Conservation (phyloP, 108 stramenopile species). For the Discostella pseudostelligera region DNA sequence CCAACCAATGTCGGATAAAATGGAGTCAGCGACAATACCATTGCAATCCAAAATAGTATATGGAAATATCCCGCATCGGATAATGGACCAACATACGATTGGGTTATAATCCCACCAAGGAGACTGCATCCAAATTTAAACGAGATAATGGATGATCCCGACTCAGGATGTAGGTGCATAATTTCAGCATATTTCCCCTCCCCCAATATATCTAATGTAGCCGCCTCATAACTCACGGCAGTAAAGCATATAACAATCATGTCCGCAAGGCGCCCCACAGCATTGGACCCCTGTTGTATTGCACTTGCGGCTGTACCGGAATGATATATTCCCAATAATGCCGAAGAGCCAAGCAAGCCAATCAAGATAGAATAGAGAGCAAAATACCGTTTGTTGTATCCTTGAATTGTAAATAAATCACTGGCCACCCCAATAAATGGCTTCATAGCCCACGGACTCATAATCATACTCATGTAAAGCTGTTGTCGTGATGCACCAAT, state of each 20-base stretch:
- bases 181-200: slow-evolving; percentile 48
- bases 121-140: slow-evolving; percentile 48
- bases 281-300: slow-evolving; percentile 16
- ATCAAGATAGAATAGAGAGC: slow-evolving; percentile 39
- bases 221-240: slow-evolving; percentile 40
- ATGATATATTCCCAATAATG: slow-evolving; percentile 19
- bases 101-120: slow-evolving; percentile 32
- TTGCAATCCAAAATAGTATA: slow-evolving; percentile 45
- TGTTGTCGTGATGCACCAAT: slow-evolving; percentile 42
- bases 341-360: slow-evolving; percentile 30
- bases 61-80: slow-evolving; percentile 43
- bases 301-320: slow-evolving; percentile 17
- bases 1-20: slow-evolving; percentile 46
- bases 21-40: slow-evolving; percentile 27
- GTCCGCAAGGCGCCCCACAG: slow-evolving; percentile 33
- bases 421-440: slow-evolving; percentile 49
- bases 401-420: slow-evolving; percentile 44
- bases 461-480: slow-evolving; percentile 41
- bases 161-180: slow-evolving; percentile 36
- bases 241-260: slow-evolving; percentile 41
- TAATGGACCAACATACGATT: slow-evolving; percentile 42
- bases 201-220: slow-evolving; percentile 46
- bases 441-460: slow-evolving; percentile 50
- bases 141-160: slow-evolving; percentile 37
- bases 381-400: slow-evolving; percentile 46